A percentile compares a stretch with the other conserved stretches of the same genome.
Conservation (phyloP, 495 filamentous ascomycete genomes). For the Penicillium crystallinum region DNA sequence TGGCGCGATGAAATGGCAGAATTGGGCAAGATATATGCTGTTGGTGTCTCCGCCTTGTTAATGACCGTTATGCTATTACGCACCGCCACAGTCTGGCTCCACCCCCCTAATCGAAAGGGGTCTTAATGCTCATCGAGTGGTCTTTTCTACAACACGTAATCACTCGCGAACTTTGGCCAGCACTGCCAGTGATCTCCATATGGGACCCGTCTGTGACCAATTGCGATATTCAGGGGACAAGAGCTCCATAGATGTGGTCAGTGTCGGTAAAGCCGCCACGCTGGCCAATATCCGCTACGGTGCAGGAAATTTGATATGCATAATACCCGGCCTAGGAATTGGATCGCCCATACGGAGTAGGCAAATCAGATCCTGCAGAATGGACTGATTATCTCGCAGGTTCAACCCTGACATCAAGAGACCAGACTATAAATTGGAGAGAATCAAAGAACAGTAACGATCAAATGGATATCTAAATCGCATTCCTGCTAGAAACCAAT, state of each 20-base stretch:
- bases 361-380: neutral
- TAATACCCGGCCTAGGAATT: neutral
- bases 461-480: no score
- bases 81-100: conserved; percentile 24
- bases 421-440: no score
- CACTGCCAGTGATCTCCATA: neutral
- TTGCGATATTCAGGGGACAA: neutral
- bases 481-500: neutral
- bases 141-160: neutral
- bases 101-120: conserved; percentile 24
- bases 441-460: no score
- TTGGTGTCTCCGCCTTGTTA: neutral
- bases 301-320: conserved; percentile 4
- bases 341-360: neutral
- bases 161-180: neutral
- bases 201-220: neutral
- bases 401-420: neutral
- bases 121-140: neutral
- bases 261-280: conserved; percentile 1
- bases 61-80: conserved; percentile 17
- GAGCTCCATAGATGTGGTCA: neutral
- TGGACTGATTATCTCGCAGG: neutral
- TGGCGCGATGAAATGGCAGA: conserved; percentile 4
- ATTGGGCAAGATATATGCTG: neutral
- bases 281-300: neutral